These are phyloP conservation scores for Candida verbasci DNA, from an alignment of 805 yeast species.

Conservation along the genomic window DNA sequence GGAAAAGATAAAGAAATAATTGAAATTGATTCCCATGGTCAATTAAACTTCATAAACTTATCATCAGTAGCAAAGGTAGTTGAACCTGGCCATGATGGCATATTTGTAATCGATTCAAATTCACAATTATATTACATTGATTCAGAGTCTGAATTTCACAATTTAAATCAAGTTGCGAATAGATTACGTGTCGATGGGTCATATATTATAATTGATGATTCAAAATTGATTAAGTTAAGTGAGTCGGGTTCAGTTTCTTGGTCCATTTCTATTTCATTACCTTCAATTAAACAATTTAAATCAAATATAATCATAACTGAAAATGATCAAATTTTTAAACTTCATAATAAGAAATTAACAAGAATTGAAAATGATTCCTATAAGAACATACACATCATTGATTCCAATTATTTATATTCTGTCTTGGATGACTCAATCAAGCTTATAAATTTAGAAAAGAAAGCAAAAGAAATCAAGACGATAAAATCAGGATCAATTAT, in stretches of 20 bases:
- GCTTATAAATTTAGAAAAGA: constrained; percentile 5
- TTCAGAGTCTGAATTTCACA: not conserved
- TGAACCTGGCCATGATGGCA: not conserved
- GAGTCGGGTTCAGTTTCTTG: constrained; percentile 11
- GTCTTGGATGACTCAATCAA: constrained; percentile 1
- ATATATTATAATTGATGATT: constrained; percentile 5
- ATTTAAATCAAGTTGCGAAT: not conserved
- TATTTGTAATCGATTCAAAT: constrained; percentile 3
- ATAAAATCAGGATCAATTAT: not conserved
- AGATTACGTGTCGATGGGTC: constrained; percentile 2
- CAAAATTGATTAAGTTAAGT: constrained; percentile 4
- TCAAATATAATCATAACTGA: constrained; percentile 9
- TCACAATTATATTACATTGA: constrained; percentile 1
- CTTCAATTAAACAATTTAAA: constrained; percentile 9
- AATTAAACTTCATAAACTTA: constrained; percentile 2
- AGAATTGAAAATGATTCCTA: constrained; percentile 8
- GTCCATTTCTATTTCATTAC: not conserved
- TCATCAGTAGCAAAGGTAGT: not conserved
- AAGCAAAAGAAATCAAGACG: not conserved
- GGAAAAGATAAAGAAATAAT: not conserved
- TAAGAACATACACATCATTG: constrained; percentile 7
- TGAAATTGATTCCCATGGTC: constrained; percentile 7
- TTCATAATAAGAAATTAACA: constrained; percentile 3
- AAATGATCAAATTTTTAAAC: constrained; percentile 10
- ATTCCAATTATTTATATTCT: constrained; percentile 5